Conservation (phyloP, 2,329 filamentous ascomycete genomes). For the Dactylellina cionopaga region DNA sequence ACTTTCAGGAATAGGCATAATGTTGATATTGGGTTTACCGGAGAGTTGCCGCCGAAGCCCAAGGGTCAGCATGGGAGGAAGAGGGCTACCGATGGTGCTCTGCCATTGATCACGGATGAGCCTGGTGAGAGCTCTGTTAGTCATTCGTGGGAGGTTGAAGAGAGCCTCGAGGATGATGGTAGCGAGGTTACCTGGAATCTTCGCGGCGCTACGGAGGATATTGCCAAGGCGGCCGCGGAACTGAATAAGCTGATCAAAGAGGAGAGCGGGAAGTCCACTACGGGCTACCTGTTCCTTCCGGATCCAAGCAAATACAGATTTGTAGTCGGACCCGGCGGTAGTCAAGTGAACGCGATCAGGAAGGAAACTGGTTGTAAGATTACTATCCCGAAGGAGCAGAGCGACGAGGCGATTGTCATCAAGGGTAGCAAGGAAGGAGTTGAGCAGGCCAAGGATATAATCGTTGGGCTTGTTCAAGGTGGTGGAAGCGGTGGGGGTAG, state of each 20-base stretch:
- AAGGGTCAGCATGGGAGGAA: slow-evolving; percentile 62
- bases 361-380: slow-evolving; percentile 93
- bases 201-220: slow-evolving; percentile 77
- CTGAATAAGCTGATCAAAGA: slow-evolving; percentile 78
- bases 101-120: slow-evolving; percentile 94
- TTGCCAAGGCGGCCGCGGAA: slow-evolving; percentile 80
- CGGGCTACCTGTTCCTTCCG: slow-evolving; percentile 87
- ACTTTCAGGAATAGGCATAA: slow-evolving; percentile 84
- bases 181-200: slow-evolving; percentile 87
- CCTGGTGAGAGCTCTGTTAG: slow-evolving; percentile 67
- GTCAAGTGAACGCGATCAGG: slow-evolving; percentile 90
- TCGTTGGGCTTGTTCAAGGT: slow-evolving; percentile 76
- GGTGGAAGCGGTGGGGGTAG: slow-evolving; percentile 8
- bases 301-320: slow-evolving; percentile 89
- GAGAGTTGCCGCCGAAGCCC: slow-evolving; percentile 76
- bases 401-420: slow-evolving; percentile 88
- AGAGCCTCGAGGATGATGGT: slow-evolving; percentile 65
- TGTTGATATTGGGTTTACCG: slow-evolving; percentile 90
- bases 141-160: slow-evolving; percentile 85
- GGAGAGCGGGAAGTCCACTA: slow-evolving; percentile 74
- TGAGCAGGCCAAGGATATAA: slow-evolving; percentile 86
- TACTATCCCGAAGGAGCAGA: slow-evolving; percentile 86
- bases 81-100: slow-evolving; percentile 70
- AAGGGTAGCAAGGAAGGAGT: slow-evolving; percentile 80
- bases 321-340: slow-evolving; percentile 87